These are phyloP conservation scores for Coriolopsis trogii DNA, from an alignment of 1,284 basidiomycete species.

Conservation along the genomic window DNA sequence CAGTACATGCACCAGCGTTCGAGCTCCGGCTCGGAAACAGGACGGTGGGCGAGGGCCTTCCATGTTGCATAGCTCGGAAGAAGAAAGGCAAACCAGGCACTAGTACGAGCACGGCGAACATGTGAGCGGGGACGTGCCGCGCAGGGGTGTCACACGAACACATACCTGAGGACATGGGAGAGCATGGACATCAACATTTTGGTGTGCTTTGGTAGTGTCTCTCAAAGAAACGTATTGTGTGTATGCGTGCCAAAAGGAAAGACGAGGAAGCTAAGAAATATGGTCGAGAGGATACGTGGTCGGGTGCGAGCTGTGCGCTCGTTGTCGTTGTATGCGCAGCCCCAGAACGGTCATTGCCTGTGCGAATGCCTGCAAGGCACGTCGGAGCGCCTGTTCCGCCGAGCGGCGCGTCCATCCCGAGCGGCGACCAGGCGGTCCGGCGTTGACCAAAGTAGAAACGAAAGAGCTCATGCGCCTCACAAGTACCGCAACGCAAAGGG, in stretches of 20 bases:
- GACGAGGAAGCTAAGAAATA: neutral
- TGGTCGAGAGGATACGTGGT: conserved; percentile 8
- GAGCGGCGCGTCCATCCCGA: neutral
- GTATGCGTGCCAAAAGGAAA: neutral
- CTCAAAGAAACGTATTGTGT: neutral
- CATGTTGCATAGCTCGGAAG: conserved; percentile 65
- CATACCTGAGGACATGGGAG: conserved; percentile 45
- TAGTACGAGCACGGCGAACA: conserved; percentile 32
- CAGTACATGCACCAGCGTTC: conserved; percentile 64
- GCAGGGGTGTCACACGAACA: conserved; percentile 18
- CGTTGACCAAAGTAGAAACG: too few relatives aligned
- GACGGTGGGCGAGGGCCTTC: conserved; percentile 65
- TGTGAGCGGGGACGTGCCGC: conserved; percentile 4
- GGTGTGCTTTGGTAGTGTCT: neutral
- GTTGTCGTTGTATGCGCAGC: neutral
- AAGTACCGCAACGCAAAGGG: too few relatives aligned
- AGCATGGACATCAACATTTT: conserved; percentile 50
- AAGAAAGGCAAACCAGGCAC: conserved; percentile 72
- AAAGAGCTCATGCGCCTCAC: too few relatives aligned
- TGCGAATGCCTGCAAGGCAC: too few relatives aligned
- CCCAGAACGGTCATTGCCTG: neutral
- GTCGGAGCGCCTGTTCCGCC: conserved; percentile 2
- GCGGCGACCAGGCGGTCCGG: neutral
- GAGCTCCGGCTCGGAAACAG: conserved; percentile 58
- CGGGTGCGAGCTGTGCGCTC: neutral